Base-by-base conservation (phyloP, 1,284 basidiomycete genomes). In the Sparassis latifolia region DNA sequence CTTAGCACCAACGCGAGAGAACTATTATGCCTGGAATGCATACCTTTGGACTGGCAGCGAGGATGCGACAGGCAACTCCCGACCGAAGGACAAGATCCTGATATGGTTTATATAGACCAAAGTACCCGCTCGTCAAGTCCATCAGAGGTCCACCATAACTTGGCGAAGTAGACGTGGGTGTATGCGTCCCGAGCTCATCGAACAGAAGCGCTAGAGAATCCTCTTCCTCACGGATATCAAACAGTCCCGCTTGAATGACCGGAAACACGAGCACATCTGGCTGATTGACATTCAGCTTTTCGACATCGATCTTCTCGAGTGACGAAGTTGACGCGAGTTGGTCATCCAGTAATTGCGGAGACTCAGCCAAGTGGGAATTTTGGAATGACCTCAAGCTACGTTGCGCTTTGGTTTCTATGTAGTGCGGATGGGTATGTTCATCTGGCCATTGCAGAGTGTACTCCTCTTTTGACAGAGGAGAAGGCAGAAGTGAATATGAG, bases 101-200 rank as follows among this genome's bases (percentile, higher is more conserved):
- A 68, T 98, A 98, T n/a, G 78, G 79, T 54, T 78, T 73, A 61
- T 89, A 90, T 38, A 98, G 73, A 5, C 89, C 90, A 63, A 99
- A 99, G 69, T 99, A 99, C 10, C 97, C 96, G 56, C 86, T 93
- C 10, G 96, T 99, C 60, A 96, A 70, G 65, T 95, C 80, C 42
- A 89, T 63, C 3, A 80, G 53, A 2, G 82, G 80, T 3, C 69
- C 61, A 32, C 53, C 53, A 44, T 63, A 63, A 44, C 42, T 45
- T 56, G 29, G 44, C 3, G 39, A 31, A 7, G 42, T 45, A 27
- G 27, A 37, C 29, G 42, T 27, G 10, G 48, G 45, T 10, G 37
- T 10, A 31, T 40, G 10, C 39, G 52, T 43, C 51, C 54, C 77
- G 53, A 59, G 47, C 28, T 76, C 65, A 6, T 74, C 59, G 58